A percentile compares a stretch with the other conserved stretches of the same genome.
These are phyloP conservation scores for Penicillium polonicum DNA, from an alignment of 2,329 filamentous ascomycete genomes.

Conservation along the genomic window DNA sequence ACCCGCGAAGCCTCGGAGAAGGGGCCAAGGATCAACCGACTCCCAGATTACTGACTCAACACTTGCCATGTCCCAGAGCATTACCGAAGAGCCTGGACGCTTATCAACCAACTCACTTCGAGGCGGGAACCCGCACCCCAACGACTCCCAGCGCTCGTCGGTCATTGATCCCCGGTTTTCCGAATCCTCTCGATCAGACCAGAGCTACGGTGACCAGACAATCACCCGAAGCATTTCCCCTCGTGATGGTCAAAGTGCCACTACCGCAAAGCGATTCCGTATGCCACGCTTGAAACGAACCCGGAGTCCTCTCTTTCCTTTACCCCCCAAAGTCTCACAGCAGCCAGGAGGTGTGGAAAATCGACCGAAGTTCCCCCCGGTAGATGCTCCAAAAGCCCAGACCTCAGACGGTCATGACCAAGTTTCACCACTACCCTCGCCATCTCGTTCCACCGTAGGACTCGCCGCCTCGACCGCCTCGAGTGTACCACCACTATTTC, in stretches of 20 bases:
- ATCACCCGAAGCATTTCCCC: conserved; percentile 58
- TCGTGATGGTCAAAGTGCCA: conserved; percentile 57
- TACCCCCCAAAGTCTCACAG: conserved; percentile 66
- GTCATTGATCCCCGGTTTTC: conserved; percentile 67
- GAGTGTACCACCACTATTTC: conserved; percentile 49
- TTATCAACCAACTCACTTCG: conserved; percentile 49
- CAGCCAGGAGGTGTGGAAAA: conserved; percentile 15
- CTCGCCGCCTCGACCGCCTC: conserved; percentile 49
- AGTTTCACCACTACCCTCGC: conserved; percentile 47
- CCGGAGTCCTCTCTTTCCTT: conserved; percentile 76
- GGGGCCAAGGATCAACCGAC: conserved; percentile 28
- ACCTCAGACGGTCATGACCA: conserved; percentile 33
- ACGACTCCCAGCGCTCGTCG: conserved; percentile 61
- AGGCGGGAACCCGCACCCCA: conserved; percentile 56
- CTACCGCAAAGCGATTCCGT: conserved; percentile 73
- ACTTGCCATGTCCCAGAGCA: conserved; percentile 48
- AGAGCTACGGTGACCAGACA: conserved; percentile 68
- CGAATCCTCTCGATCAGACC: conserved; percentile 88
- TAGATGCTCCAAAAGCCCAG: conserved; percentile 25
- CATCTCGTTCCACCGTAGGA: conserved; percentile 54
- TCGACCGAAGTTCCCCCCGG: conserved; percentile 21
- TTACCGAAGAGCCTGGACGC: conserved; percentile 61
- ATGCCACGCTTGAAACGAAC: conserved; percentile 75
- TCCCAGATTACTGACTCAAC: conserved; percentile 31
- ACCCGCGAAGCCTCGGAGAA: conserved; percentile 21